Evolutionary conservation across 306 rosid species (phyloP).

Genomic region (Calophaca sinica): DNA sequence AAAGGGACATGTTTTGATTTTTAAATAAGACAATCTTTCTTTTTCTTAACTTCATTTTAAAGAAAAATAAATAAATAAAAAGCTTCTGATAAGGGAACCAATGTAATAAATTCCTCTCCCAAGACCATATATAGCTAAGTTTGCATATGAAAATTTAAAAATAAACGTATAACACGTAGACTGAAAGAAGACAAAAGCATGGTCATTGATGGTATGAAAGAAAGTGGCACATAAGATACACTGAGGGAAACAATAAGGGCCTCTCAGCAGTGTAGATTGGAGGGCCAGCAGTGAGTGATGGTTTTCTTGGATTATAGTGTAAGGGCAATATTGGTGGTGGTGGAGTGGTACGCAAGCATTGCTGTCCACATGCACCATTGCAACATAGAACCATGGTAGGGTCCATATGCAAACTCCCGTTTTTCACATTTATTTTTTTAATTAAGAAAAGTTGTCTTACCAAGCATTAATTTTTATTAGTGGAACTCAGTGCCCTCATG

Average conservation of each 20-base stretch:
- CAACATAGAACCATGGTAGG: conserved; percentile 17
- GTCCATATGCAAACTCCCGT: conserved; percentile 4
- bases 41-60: neutral
- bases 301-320: conserved; percentile 44
- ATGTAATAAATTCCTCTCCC: conserved; percentile 29
- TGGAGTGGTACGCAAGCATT: conserved; percentile 25
- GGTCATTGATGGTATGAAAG: conserved; percentile 12
- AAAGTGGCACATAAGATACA: conserved; percentile 1
- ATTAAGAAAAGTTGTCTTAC: conserved; percentile 9
- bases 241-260: conserved; percentile 25
- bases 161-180: neutral
- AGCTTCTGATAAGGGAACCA: conserved; percentile 11
- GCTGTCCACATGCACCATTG: conserved; percentile 47
- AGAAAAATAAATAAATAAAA: neutral
- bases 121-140: neutral
- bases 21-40: neutral
- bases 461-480: conserved; percentile 21
- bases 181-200: conserved; percentile 27
- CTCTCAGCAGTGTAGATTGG: neutral
- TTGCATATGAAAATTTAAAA: neutral
- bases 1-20: conserved; percentile 4
- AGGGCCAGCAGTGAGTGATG: conserved; percentile 37
- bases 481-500: conserved; percentile 29
- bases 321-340: conserved; percentile 30
- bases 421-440: conserved; percentile 17